Evolutionary conservation across 1,284 basidiomycete genomes (phyloP).

Genomic region (Ceraceosorus guamensis): DNA sequence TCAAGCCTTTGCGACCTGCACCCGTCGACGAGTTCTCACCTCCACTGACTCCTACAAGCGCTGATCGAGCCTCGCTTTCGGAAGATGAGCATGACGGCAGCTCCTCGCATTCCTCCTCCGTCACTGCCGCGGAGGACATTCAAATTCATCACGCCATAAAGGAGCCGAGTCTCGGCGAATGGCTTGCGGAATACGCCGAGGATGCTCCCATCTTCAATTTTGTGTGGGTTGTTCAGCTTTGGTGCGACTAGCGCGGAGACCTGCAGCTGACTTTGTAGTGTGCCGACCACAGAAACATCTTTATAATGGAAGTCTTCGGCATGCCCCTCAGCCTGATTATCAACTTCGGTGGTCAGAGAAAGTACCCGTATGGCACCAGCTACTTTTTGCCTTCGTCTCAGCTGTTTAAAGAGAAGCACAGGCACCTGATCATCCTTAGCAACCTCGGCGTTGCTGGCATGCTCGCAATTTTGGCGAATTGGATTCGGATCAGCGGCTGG

Average conservation of each 20-base stretch:
- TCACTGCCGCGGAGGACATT: too few relatives aligned
- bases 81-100: too few relatives aligned
- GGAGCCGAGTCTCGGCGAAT: conserved; percentile 55
- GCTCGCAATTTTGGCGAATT: conserved; percentile 55
- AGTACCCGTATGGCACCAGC: conserved; percentile 74
- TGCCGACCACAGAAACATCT: conserved; percentile 51
- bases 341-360: conserved; percentile 81
- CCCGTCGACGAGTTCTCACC: background rate
- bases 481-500: conserved; percentile 58
- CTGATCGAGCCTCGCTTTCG: too few relatives aligned
- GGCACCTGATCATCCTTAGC: conserved; percentile 74
- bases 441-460: conserved; percentile 72
- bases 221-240: conserved; percentile 20
- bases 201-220: conserved; percentile 83
- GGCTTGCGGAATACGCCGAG: conserved; percentile 68
- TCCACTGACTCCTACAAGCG: too few relatives aligned
- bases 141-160: background rate
- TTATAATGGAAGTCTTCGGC: conserved; percentile 65
- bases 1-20: conserved; percentile 33
- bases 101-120: too few relatives aligned
- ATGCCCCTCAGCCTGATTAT: conserved; percentile 78
- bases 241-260: too few relatives aligned
- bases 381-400: conserved; percentile 76
- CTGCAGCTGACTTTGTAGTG: too few relatives aligned
- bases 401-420: conserved; percentile 69